Conservation (phyloP, 768 basidiomycete genomes). For the Termitomyces sp. region DNA sequence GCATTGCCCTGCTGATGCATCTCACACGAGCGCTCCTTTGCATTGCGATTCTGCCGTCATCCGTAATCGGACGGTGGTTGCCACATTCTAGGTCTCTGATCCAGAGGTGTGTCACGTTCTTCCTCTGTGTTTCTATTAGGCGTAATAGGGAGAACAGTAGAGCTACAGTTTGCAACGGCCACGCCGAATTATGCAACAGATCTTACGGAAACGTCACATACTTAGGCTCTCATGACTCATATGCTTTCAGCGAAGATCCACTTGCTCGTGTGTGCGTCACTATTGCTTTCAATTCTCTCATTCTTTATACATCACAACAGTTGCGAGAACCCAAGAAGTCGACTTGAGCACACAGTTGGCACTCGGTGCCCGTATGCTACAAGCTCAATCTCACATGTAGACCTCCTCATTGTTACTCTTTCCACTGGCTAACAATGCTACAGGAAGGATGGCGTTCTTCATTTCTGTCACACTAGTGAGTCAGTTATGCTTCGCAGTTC, state of each 20-base stretch:
- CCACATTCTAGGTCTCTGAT: neutral
- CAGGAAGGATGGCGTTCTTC: slow-evolving; percentile 34
- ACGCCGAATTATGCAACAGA: slow-evolving; percentile 54
- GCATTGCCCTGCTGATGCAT: neutral
- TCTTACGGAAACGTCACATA: slow-evolving; percentile 48
- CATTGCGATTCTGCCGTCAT: neutral
- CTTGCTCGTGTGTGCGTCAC: slow-evolving; percentile 31
- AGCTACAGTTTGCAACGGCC: slow-evolving; percentile 58
- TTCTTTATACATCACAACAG: slow-evolving; percentile 17
- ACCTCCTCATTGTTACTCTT: neutral
- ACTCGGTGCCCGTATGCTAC: slow-evolving; percentile 12
- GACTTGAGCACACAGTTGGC: slow-evolving; percentile 27
- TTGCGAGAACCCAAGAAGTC: slow-evolving; percentile 34
- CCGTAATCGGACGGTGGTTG: neutral
- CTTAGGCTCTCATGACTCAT: slow-evolving; percentile 54
- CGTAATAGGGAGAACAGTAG: slow-evolving; percentile 12
- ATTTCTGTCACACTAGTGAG: slow-evolving; percentile 65
- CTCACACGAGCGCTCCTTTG: neutral
- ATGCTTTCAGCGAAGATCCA: slow-evolving; percentile 43
- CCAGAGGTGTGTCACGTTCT: neutral
- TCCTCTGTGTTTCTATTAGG: too few relatives aligned
- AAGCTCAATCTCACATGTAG: slow-evolving; percentile 25
- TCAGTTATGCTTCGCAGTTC: neutral
- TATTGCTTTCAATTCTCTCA: neutral
- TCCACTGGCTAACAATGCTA: neutral